Conservation (phyloP, 1,284 basidiomycete species). For the Rhizoctonia solani region DNA sequence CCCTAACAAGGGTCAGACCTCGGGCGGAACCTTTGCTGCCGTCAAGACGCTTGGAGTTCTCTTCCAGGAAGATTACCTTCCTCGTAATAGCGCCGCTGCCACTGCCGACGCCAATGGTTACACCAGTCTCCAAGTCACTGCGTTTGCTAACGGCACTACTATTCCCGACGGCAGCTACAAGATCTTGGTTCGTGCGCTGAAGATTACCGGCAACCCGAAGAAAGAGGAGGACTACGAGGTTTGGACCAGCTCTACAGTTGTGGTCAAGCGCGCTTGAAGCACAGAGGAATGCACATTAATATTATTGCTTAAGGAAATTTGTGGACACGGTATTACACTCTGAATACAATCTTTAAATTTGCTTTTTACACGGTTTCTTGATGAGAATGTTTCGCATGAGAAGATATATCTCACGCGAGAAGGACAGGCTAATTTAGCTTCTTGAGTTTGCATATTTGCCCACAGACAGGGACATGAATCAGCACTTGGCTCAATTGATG, state of each 20-base stretch:
- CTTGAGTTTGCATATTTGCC: too few relatives aligned
- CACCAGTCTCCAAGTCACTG: not conserved
- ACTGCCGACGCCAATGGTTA: slow-evolving; percentile 18
- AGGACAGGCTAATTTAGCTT: too few relatives aligned
- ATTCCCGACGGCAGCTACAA: slow-evolving; percentile 39
- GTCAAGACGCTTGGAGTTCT: slow-evolving; percentile 6
- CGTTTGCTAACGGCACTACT: slow-evolving; percentile 35
- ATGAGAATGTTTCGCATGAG: too few relatives aligned
- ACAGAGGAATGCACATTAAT: not conserved
- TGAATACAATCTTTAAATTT: not conserved
- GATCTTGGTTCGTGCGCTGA: slow-evolving; percentile 36
- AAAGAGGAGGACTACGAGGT: slow-evolving; percentile 37
- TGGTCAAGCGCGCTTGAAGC: slow-evolving; percentile 4
- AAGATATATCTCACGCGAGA: too few relatives aligned
- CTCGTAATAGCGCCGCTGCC: not conserved
- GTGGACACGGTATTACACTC: too few relatives aligned
- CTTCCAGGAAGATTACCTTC: slow-evolving; percentile 12
- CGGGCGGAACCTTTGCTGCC: not conserved
- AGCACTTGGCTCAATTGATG: too few relatives aligned
- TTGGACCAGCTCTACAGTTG: slow-evolving; percentile 35
- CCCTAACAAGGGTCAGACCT: not conserved
- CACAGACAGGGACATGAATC: too few relatives aligned
- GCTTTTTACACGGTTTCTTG: not conserved
- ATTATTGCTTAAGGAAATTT: too few relatives aligned
- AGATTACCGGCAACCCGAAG: slow-evolving; percentile 36